Percentiles rank a stretch among this genome's conserved stretches.
Conservation (phyloP, 441 rosid species). For the Adansonia rubrostipa region DNA sequence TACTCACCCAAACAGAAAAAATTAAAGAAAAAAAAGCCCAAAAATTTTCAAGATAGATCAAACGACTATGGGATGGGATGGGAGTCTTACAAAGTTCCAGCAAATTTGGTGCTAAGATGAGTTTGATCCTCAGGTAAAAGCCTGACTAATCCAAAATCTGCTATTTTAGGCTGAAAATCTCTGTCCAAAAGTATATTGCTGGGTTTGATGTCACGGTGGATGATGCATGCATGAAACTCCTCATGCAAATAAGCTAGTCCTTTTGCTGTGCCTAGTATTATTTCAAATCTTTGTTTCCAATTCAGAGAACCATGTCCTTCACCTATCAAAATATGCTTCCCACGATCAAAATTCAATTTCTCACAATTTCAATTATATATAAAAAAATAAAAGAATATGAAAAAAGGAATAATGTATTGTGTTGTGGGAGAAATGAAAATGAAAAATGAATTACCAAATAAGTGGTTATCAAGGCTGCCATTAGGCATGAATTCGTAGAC, state of each 20-base stretch:
- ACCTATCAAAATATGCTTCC: constrained; percentile 29
- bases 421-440: neutral
- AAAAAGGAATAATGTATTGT: too few species aligned
- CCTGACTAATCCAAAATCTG: constrained; percentile 59
- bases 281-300: constrained; percentile 52
- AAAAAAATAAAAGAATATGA: too few species aligned
- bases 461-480: constrained; percentile 46
- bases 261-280: constrained; percentile 56
- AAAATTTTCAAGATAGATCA: neutral
- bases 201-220: constrained; percentile 60
- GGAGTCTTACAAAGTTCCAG: constrained; percentile 51
- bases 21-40: neutral
- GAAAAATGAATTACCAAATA: constrained; percentile 38
- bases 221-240: constrained; percentile 52
- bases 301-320: constrained; percentile 43
- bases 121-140: constrained; percentile 48
- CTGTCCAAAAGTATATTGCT: constrained; percentile 50
- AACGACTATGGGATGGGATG: neutral
- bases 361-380: neutral
- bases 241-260: constrained; percentile 64
- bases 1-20: neutral
- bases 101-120: constrained; percentile 47
- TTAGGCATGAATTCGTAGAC: constrained; percentile 61
- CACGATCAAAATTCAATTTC: neutral
- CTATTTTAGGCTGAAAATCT: constrained; percentile 53